These are phyloP conservation scores for Neckera pumila DNA, from an alignment of 225 moss, liverwort and hornwort species.

Conservation along the genomic window DNA sequence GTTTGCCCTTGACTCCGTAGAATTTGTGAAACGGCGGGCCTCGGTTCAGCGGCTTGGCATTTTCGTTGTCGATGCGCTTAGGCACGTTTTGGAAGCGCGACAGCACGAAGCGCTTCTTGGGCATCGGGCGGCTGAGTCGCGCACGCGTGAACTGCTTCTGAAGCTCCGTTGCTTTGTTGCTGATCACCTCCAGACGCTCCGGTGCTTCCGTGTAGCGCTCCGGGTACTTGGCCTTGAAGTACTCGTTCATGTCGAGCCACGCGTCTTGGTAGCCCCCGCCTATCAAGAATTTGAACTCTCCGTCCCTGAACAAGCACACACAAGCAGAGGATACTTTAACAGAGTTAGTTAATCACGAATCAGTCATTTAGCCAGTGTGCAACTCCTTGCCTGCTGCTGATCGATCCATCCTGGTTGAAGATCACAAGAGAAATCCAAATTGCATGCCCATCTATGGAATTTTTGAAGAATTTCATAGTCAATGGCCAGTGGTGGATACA, in stretches of 20 bases:
- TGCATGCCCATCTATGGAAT: no score
- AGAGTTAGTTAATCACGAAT: neutral
- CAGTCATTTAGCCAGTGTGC: neutral
- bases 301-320: constrained; percentile 1
- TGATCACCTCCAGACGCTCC: constrained; percentile 1
- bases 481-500: neutral
- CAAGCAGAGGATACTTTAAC: no score
- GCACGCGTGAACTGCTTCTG: neutral
- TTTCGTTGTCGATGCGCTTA: constrained; percentile 36
- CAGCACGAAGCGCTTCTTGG: constrained; percentile 15
- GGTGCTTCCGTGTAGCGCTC: neutral
- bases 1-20: neutral
- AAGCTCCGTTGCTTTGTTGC: constrained; percentile 7
- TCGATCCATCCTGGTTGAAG: neutral
- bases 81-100: constrained; percentile 31
- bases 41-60: constrained; percentile 17
- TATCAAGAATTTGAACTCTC: constrained; percentile 16
- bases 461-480: neutral
- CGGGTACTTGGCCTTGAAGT: constrained; percentile 3
- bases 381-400: neutral
- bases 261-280: constrained; percentile 19
- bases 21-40: constrained; percentile 17
- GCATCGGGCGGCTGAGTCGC: neutral
- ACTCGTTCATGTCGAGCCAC: constrained; percentile 44
- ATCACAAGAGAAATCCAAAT: neutral